These are phyloP conservation scores for Lichtheimia corymbifera DNA, from an alignment of 371 early-diverging fungal genomes.

Conservation along the genomic window DNA sequence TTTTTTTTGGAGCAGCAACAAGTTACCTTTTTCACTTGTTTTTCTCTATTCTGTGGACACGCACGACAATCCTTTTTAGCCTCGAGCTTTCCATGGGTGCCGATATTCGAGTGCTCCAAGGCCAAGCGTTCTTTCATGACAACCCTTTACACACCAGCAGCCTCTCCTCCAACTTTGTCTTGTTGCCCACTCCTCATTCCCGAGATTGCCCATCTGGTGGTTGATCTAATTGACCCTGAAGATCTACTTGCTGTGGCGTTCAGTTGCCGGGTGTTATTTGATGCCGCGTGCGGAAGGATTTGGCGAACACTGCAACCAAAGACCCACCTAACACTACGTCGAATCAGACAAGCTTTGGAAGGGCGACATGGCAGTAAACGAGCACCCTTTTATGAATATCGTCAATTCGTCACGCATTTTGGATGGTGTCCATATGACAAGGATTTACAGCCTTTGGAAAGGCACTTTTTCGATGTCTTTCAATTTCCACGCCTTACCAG, in stretches of 20 bases:
- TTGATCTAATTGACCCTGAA: conserved; percentile 28
- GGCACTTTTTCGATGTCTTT: conserved; percentile 22
- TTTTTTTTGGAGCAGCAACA: no score
- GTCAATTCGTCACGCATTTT: conserved; percentile 31
- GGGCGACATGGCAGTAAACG: conserved; percentile 15
- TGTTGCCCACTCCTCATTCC: conserved; percentile 36
- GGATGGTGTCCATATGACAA: conserved; percentile 27
- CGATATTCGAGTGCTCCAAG: no score
- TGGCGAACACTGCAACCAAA: conserved; percentile 41
- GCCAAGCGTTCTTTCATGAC: no score
- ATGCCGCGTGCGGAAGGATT: conserved; percentile 31
- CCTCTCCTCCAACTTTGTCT: no score
- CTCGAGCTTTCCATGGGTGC: no score
- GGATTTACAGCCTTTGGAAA: conserved; percentile 7
- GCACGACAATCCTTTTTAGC: no score
- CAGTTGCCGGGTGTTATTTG: conserved; percentile 30
- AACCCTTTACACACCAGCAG: no score
- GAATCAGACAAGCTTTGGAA: conserved; percentile 41
- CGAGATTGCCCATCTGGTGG: conserved; percentile 39
- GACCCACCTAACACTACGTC: conserved; percentile 33
- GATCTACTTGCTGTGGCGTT: conserved; percentile 39
- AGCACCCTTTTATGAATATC: conserved; percentile 21
- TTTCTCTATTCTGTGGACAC: no score
- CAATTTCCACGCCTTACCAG: conserved; percentile 35
- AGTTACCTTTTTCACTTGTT: no score